These are phyloP conservation scores for Mycosphaerella sp. DNA, from an alignment of 2,329 filamentous ascomycete genomes.

Conservation along the genomic window DNA sequence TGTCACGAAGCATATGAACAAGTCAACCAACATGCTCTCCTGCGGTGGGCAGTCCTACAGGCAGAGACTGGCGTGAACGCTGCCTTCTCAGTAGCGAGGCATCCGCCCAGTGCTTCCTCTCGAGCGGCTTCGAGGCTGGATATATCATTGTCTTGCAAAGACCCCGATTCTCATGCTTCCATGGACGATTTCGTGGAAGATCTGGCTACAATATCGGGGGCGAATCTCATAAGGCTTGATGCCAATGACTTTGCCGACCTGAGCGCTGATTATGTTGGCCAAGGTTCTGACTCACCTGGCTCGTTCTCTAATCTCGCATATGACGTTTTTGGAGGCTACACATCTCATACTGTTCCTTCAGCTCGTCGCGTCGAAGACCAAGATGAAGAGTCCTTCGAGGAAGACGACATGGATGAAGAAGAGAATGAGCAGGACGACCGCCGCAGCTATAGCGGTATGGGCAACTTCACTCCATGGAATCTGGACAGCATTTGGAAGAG, in stretches of 20 bases:
- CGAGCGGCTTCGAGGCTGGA: slow-evolving; percentile 29
- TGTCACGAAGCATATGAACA: slow-evolving; percentile 13
- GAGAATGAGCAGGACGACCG: slow-evolving; percentile 15
- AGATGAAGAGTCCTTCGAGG: slow-evolving; percentile 43
- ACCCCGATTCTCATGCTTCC: slow-evolving; percentile 45
- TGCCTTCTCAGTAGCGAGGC: slow-evolving; percentile 18
- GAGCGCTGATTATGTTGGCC: slow-evolving; percentile 63
- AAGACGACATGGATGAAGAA: slow-evolving; percentile 34
- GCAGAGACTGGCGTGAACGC: slow-evolving; percentile 27
- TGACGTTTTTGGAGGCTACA: slow-evolving; percentile 46
- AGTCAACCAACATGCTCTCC: slow-evolving; percentile 17
- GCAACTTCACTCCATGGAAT: slow-evolving; percentile 9
- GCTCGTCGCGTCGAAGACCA: slow-evolving; percentile 13
- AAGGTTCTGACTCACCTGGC: slow-evolving; percentile 44
- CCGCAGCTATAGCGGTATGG: slow-evolving; percentile 8
- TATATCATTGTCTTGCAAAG: slow-evolving; percentile 47
- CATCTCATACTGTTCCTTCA: slow-evolving; percentile 23
- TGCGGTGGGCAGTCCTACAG: slow-evolving; percentile 26
- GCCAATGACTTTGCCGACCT: slow-evolving; percentile 65
- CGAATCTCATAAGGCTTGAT: slow-evolving; percentile 63
- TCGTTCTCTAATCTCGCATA: slow-evolving; percentile 46
- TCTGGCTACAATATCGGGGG: slow-evolving; percentile 54
- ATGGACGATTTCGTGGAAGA: slow-evolving; percentile 58
- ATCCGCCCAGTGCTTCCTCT: slow-evolving; percentile 14
- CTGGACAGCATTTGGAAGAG: slow-evolving; percentile 26